Conservation (phyloP, 352 stramenopile genomes). For the Blastocystis sp. region DNA sequence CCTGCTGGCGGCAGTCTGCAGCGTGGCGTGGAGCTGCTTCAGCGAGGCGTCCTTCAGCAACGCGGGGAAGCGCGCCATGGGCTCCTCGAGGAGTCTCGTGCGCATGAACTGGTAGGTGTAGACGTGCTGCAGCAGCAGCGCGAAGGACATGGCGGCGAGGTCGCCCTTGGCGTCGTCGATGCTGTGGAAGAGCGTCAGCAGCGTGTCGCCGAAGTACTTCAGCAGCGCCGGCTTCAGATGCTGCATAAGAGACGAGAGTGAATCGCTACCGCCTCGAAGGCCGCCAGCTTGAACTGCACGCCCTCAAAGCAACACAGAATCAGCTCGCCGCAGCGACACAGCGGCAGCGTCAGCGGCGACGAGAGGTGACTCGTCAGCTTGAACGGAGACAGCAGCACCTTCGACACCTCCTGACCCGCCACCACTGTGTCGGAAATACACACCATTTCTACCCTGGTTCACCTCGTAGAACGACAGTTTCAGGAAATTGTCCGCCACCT, state of each 20-base stretch:
- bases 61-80: not conserved
- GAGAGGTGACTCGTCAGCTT: not conserved
- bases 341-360: not conserved
- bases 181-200: not conserved
- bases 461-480: constrained; percentile 6
- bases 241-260: not conserved
- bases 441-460: not conserved
- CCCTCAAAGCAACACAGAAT: constrained; percentile 8
- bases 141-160: not conserved
- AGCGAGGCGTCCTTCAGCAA: not conserved
- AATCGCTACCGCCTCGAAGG: not conserved
- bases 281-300: not conserved
- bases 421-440: not conserved
- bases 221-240: not conserved
- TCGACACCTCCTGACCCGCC: not conserved
- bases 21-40: not conserved
- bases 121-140: not conserved
- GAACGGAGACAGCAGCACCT: constrained; percentile 21
- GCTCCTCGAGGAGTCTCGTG: not conserved
- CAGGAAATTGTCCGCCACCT: not conserved
- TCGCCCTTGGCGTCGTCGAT: not conserved
- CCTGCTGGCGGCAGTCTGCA: not conserved
- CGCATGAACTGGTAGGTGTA: not conserved
- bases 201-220: not conserved
- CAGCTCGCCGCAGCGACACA: not conserved